Base-by-base conservation (phyloP, 345 rosid species). In the Firmiana major region DNA sequence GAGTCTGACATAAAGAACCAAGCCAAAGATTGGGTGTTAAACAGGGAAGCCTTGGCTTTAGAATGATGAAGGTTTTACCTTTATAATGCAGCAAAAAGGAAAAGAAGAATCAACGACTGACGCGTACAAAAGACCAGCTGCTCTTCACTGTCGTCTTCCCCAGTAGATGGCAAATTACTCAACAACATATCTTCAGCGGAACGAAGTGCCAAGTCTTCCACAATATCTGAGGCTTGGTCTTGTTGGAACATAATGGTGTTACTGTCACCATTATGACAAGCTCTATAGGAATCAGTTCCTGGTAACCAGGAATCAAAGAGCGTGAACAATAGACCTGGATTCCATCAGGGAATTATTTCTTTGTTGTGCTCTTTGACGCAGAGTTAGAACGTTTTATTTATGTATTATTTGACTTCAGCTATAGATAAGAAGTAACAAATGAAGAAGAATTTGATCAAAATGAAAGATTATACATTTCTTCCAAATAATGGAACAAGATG, bases 181-280 rank as follows among this genome's bases (percentile, higher is more conserved):
- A 19, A 5, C 15, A 89, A 75, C 40, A 60, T 93, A 24, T 87
- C 97, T 75, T 91, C 97, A 77, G 93, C 97, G 1, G 98, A 93
- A 81, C 99, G 91, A 43, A 92, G 87, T 55, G 91, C 86, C 81
- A 92, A 85, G 80, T 96, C 98, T 83, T 91, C 97, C 70, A 96
- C 94, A 71, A 93, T 81, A 46, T 96, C 98, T 79, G 53, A 76
- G 82, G 81, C 78, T 85, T 85, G 40, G 42, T 79, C 66, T 96
- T 93, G 89, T 45, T 79, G 48, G 17, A 76, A 21, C 10, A 59
- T 17, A 45, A 10, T n/a, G 16, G 49, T 31, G 9, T 55, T 7
- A 16, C 19, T 15, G n/a, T n/a, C n/a, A n/a, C n/a, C n/a, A n/a
- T n/a, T 62, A 34, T 43, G 43, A 57, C 48, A 60, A 63, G 13